Evolutionary conservation across 371 early-diverging fungal genomes (phyloP).

Genomic region (Syncephalastrum racemosum): DNA sequence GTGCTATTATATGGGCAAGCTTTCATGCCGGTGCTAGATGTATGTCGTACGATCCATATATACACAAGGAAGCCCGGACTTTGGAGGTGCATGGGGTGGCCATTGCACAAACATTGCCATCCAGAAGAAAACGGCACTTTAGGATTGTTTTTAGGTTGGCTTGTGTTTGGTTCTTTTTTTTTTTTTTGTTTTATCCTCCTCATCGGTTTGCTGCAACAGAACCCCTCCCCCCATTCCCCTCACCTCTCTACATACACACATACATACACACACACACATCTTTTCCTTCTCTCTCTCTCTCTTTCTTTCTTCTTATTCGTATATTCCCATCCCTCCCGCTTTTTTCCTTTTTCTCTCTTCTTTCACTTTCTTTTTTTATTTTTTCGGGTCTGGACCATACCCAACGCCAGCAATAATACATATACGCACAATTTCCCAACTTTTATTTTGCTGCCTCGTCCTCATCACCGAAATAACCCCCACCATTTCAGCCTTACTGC

Average conservation of each 20-base stretch:
- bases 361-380: background rate
- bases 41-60: background rate
- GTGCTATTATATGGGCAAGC: constrained; percentile 51
- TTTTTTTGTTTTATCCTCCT: constrained; percentile 5
- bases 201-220: background rate
- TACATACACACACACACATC: constrained; percentile 1
- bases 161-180: constrained; percentile 4
- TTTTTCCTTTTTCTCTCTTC: background rate
- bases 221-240: background rate
- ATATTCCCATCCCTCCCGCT: background rate
- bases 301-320: background rate
- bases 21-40: constrained; percentile 41
- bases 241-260: background rate
- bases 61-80: background rate
- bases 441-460: too few relatives aligned
- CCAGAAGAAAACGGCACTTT: too few relatives aligned
- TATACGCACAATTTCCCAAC: too few relatives aligned
- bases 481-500: too few relatives aligned
- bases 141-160: background rate
- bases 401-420: too few relatives aligned
- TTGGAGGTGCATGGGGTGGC: background rate
- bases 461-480: too few relatives aligned
- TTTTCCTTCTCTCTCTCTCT: constrained; percentile 5
- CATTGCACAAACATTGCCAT: too few relatives aligned
- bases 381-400: too few relatives aligned